Evolutionary conservation across 352 stramenopile species (phyloP), one percentile per base, ranked within the genome.

Genomic region (Globisporangium radiosum): DNA sequence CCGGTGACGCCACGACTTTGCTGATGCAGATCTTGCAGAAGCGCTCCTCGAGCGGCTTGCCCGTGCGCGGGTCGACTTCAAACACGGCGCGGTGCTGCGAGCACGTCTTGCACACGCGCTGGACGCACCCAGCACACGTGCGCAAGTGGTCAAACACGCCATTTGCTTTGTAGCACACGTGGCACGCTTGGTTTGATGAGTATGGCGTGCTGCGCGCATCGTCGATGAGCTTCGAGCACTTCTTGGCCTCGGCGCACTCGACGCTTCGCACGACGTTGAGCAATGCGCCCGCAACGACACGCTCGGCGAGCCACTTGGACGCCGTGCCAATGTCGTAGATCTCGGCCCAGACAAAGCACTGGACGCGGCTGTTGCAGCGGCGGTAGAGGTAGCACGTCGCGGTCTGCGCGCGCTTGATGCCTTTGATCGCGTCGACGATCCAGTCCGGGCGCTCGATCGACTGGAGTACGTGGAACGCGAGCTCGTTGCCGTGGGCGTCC

Each of bases 101-200:
- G 54, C 73, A 81, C 38, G 68, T 60, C 60, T 70, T 73, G 62
- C 73, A 81, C 7, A 75, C 69, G 25, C 54, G 74, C 68, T 81
- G 47, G 15, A 65, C 52, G 38, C 72, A 81, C 10, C 64, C 68
- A 36, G 62, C 49, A 47, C 72, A 81, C 33, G 42, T 48, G 6
- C 13, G 47, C 2, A 56, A 39, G 38, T 50, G 53, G 38, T 61
- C 56, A 3, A 45, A 59, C 11, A 59, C 42, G 33, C 60, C 42
- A 14, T 25, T 33, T 9, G 38, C 36, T 33, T 61, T 61, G 56
- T 51, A 15, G 38, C 19, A 59, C n/a, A 38, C 25, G 36, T 57
- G 47, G 48, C 56, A 55, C 17, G 19, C 45, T 9, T 42, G 36
- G 38, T 37, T 84, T 7, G 6, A 11, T 19, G 7, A 39, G 19